These are phyloP conservation scores for Candida vartiovaarae DNA, from an alignment of 805 yeast species.

Conservation along the genomic window DNA sequence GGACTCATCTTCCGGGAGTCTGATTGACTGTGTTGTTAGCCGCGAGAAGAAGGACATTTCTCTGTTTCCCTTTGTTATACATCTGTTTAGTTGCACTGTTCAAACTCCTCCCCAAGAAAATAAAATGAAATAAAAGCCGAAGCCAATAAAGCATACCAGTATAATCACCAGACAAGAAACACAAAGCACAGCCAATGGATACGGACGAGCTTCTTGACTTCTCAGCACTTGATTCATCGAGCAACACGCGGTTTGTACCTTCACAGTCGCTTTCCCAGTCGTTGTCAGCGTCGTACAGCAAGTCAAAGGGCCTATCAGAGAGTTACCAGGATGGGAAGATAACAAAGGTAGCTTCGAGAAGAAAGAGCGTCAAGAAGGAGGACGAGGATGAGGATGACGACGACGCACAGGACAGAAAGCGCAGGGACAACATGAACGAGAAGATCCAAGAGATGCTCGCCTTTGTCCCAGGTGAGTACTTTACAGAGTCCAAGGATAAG, in stretches of 20 bases:
- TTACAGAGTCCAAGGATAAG: conserved; percentile 33
- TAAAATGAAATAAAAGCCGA: no score
- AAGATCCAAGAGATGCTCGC: conserved; percentile 45
- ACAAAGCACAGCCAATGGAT: conserved; percentile 6
- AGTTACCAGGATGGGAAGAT: conserved; percentile 17
- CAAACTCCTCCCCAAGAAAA: no score
- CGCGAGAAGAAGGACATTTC: conserved; percentile 5
- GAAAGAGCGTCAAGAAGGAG: conserved; percentile 14
- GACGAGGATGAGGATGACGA: conserved; percentile 19
- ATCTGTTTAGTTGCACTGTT: no score
- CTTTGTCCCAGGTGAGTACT: conserved; percentile 38
- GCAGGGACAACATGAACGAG: conserved; percentile 52
- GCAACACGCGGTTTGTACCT: conserved; percentile 4
- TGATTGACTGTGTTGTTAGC: conserved; percentile 6
- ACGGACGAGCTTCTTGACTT: conserved; percentile 18
- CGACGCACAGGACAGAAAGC: conserved; percentile 36
- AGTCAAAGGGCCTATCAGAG: conserved; percentile 20
- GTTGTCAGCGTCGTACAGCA: conserved; percentile 15
- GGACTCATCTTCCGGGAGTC: conserved; percentile 12
- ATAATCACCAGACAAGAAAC: background rate
- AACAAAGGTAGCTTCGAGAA: conserved; percentile 15
- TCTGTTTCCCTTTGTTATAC: background rate
- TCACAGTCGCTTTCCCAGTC: conserved; percentile 2
- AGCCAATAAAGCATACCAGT: no score
- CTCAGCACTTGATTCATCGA: conserved; percentile 13